A percentile compares a stretch with the other conserved stretches of the same genome.
phyloP scores from a whole-genome alignment of 1,284 basidiomycete genomes.

The Cystobasidium slooffiae region DNA sequence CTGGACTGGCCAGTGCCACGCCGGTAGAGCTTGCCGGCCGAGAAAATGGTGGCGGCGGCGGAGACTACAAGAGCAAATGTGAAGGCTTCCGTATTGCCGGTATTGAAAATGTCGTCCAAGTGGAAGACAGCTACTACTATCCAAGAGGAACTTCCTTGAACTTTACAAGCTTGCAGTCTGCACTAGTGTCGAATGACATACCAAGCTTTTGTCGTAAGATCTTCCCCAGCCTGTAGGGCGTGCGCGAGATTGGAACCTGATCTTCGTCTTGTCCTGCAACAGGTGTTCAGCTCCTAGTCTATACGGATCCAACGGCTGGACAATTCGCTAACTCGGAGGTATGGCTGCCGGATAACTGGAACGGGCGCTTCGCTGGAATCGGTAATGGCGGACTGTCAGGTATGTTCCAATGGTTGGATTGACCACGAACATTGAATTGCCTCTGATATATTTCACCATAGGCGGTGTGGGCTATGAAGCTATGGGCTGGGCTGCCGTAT shows the following conservation, averaged over 20 bases:
- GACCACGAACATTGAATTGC: no score
- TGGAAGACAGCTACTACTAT: slow-evolving; percentile 1
- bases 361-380: slow-evolving; percentile 32
- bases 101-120: slow-evolving; percentile 1
- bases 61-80: neutral
- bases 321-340: slow-evolving; percentile 32
- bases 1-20: neutral
- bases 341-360: slow-evolving; percentile 43
- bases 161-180: slow-evolving; percentile 1
- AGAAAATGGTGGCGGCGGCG: neutral
- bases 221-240: neutral
- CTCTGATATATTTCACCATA: no score
- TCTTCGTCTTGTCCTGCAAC: neutral
- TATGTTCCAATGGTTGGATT: neutral
- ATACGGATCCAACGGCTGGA: slow-evolving; percentile 5
- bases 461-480: slow-evolving; percentile 14
- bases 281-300: slow-evolving; percentile 1
- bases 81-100: slow-evolving; percentile 2
- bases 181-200: neutral
- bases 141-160: slow-evolving; percentile 1
- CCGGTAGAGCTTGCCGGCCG: neutral
- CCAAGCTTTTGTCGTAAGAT: slow-evolving; percentile 10
- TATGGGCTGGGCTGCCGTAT: slow-evolving; percentile 5
- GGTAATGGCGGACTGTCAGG: slow-evolving; percentile 19
- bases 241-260: neutral